Percentiles rank a stretch among this genome's conserved stretches.
These are phyloP conservation scores for Olyra latifolia DNA, from an alignment of 176 grass and related monocot species.

Conservation along the genomic window DNA sequence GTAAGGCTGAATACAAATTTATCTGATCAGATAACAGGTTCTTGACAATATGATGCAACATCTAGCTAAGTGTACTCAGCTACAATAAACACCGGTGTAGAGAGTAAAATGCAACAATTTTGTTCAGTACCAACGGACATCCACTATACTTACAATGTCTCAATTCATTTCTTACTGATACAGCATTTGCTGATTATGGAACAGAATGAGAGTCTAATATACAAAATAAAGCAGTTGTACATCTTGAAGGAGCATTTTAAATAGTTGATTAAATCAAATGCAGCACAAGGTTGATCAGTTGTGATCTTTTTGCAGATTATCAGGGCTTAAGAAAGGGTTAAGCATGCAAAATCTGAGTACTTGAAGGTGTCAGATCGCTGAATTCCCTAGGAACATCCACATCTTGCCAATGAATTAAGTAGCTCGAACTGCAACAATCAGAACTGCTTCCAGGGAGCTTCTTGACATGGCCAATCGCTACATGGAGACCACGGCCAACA, in stretches of 20 bases:
- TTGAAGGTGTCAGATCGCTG: conserved; percentile 73
- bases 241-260: not conserved
- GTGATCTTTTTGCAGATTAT: not conserved
- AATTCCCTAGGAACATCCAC: conserved; percentile 62
- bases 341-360: conserved; percentile 79
- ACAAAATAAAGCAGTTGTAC: conserved; percentile 14
- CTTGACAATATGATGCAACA: not conserved
- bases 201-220: not conserved
- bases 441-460: conserved; percentile 20
- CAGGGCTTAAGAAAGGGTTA: conserved; percentile 6
- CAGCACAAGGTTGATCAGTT: not conserved
- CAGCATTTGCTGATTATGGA: conserved; percentile 4
- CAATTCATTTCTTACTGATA: conserved; percentile 24
- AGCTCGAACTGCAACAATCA: conserved; percentile 32
- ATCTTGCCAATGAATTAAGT: conserved; percentile 69
- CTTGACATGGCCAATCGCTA: conserved; percentile 63
- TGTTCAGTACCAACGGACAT: conserved; percentile 4
- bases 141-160: conserved; percentile 30
- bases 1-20: not conserved
- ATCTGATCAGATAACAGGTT: not conserved
- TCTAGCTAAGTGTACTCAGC: not conserved
- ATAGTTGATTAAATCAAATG: not conserved
- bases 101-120: not conserved
- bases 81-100: not conserved
- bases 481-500: conserved; percentile 71